These are phyloP conservation scores for Phytopythium oedochilum DNA, from an alignment of 352 stramenopile genomes.

Conservation along the genomic window DNA sequence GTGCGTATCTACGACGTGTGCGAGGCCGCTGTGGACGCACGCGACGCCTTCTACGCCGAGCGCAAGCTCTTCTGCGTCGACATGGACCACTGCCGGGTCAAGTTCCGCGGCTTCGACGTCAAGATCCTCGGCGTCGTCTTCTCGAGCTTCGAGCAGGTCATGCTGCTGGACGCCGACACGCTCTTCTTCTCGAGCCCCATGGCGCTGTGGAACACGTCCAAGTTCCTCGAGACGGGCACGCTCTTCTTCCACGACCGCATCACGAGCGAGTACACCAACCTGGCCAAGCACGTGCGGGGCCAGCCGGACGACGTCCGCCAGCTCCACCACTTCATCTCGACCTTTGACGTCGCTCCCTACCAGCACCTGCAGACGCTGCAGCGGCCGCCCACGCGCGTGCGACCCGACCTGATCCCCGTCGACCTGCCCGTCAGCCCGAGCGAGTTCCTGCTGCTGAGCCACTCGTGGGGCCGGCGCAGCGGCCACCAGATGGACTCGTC, in stretches of 20 bases:
- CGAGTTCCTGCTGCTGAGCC: slow-evolving; percentile 23
- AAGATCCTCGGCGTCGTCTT: slow-evolving; percentile 61
- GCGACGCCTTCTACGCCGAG: slow-evolving; percentile 16
- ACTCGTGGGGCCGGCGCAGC: slow-evolving; percentile 27
- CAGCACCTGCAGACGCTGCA: neutral
- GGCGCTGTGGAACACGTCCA: slow-evolving; percentile 43
- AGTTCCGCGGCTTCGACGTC: slow-evolving; percentile 56
- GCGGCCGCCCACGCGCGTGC: neutral
- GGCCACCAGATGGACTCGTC: slow-evolving; percentile 52
- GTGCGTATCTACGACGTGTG: slow-evolving; percentile 70
- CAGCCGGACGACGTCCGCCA: slow-evolving; percentile 5
- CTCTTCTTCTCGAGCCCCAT: slow-evolving; percentile 59
- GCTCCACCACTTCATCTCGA: slow-evolving; percentile 32
- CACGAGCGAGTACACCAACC: slow-evolving; percentile 24
- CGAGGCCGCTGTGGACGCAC: slow-evolving; percentile 23
- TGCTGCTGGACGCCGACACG: slow-evolving; percentile 72
- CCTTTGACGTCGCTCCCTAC: slow-evolving; percentile 30
- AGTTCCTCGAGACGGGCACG: slow-evolving; percentile 49
- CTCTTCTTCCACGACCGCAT: slow-evolving; percentile 73
- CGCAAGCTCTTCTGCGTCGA: slow-evolving; percentile 50
- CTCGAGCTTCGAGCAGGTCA: slow-evolving; percentile 64
- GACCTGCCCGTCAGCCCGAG: slow-evolving; percentile 19
- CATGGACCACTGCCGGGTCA: slow-evolving; percentile 31
- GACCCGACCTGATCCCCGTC: neutral
- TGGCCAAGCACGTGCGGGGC: slow-evolving; percentile 10